A percentile compares a stretch with the other conserved stretches of the same genome.
phyloP scores from a whole-genome alignment of 2,329 filamentous ascomycete species.

The Ramularia endophylla region DNA sequence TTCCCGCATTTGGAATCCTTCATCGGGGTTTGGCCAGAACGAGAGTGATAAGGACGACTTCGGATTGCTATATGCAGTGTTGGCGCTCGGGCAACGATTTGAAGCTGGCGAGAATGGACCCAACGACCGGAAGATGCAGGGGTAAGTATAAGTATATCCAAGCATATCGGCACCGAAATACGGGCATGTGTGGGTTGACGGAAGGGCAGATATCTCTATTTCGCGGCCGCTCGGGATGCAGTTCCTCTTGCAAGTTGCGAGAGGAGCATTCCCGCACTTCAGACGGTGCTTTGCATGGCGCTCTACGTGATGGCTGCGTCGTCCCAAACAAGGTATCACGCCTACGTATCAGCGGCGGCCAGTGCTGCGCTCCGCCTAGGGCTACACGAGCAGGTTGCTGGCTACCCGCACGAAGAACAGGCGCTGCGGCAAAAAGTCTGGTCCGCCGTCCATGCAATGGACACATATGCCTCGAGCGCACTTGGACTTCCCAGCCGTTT shows the following conservation, averaged over 20 bases:
- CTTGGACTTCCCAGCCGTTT: constrained; percentile 12
- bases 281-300: constrained; percentile 16
- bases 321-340: constrained; percentile 9
- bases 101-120: constrained; percentile 6
- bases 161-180: too few species aligned
- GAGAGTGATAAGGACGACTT: constrained; percentile 16
- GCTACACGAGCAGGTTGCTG: constrained; percentile 13
- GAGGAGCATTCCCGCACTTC: constrained; percentile 13
- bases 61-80: constrained; percentile 11
- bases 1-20: constrained; percentile 13
- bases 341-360: constrained; percentile 14
- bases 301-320: constrained; percentile 14
- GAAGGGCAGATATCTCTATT: constrained; percentile 5
- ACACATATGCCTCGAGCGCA: constrained; percentile 9
- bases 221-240: constrained; percentile 12
- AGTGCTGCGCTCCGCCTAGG: constrained; percentile 16
- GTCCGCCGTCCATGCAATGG: constrained; percentile 12
- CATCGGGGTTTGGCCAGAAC: constrained; percentile 11
- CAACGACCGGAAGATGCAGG: constrained; percentile 4
- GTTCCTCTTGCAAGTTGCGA: constrained; percentile 13
- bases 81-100: constrained; percentile 16
- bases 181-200: too few species aligned
- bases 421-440: constrained; percentile 15
- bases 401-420: constrained; percentile 10
- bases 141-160: constrained; percentile 1